Percentiles rank a stretch among this genome's conserved stretches.
Conservation (phyloP, 345 rosid species). For the Capsella bursapastoris region DNA sequence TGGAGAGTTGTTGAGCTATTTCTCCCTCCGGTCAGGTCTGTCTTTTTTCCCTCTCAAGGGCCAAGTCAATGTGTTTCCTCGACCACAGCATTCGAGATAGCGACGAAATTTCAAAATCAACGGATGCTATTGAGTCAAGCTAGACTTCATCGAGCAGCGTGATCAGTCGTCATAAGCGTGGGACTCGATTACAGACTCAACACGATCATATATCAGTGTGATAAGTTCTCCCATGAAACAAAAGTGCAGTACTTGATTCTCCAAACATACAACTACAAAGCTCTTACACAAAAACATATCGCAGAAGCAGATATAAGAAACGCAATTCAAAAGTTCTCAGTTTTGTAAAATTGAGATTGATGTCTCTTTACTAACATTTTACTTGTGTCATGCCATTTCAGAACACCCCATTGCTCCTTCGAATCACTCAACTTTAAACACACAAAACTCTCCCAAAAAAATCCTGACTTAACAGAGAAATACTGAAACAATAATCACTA, state of each 20-base stretch:
- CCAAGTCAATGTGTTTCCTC: conserved; percentile 23
- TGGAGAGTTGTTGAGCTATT: conserved; percentile 13
- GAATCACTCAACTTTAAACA: neutral
- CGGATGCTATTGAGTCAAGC: neutral
- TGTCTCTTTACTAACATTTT: neutral
- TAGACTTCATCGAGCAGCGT: conserved; percentile 5
- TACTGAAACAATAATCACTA: neutral
- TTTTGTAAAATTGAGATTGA: neutral
- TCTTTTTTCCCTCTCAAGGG: conserved; percentile 1
- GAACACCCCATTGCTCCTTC: neutral
- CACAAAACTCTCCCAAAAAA: neutral
- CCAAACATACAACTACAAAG: neutral
- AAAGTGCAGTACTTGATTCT: neutral
- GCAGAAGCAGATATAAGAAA: neutral
- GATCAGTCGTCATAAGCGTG: conserved; percentile 1
- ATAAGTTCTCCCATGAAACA: neutral
- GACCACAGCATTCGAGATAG: conserved; percentile 11
- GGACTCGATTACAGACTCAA: neutral
- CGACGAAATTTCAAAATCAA: neutral
- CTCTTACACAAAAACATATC: neutral
- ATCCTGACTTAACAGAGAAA: neutral
- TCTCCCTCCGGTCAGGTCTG: conserved; percentile 33
- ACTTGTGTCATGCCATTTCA: neutral
- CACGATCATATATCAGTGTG: neutral
- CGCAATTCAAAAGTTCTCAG: neutral